Evolutionary conservation across 2,329 filamentous ascomycete genomes (phyloP).

Genomic region (Pseudopithomyces maydicus): DNA sequence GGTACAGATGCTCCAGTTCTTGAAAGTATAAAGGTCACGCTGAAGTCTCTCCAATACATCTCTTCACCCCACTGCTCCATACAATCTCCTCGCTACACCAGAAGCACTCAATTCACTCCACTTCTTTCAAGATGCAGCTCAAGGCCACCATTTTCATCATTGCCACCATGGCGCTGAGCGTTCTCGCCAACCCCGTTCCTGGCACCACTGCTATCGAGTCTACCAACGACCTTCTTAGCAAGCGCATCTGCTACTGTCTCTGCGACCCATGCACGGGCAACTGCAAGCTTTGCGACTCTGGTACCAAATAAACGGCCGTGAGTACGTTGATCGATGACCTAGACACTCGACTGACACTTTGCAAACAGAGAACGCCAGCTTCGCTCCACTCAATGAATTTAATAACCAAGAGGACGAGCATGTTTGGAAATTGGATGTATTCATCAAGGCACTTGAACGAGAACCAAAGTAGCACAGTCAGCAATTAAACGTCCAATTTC

Average conservation of each 20-base stretch:
- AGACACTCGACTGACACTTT: too few species aligned
- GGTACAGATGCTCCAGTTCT: neutral
- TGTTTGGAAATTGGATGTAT: too few species aligned
- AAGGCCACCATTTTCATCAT: neutral
- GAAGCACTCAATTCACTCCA: neutral
- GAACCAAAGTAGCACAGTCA: too few species aligned
- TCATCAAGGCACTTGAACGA: too few species aligned
- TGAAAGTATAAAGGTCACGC: neutral
- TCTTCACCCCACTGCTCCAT: neutral
- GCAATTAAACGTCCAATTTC: too few species aligned
- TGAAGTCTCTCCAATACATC: neutral
- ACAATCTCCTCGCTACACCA: neutral
- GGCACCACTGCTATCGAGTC: neutral
- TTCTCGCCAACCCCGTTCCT: constrained; percentile 3
- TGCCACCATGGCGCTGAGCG: constrained; percentile 3
- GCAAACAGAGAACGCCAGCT: too few species aligned
- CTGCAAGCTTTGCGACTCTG: constrained; percentile 3
- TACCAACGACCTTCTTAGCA: neutral
- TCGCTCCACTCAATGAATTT: too few species aligned
- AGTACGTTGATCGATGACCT: neutral
- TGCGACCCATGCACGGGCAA: neutral
- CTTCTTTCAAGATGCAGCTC: constrained; percentile 4
- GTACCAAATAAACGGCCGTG: neutral
- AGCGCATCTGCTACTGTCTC: constrained; percentile 2
- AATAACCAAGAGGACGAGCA: too few species aligned